Conservation (phyloP, 2,329 filamentous ascomycete genomes). For the Trichoderma simmonsii region DNA sequence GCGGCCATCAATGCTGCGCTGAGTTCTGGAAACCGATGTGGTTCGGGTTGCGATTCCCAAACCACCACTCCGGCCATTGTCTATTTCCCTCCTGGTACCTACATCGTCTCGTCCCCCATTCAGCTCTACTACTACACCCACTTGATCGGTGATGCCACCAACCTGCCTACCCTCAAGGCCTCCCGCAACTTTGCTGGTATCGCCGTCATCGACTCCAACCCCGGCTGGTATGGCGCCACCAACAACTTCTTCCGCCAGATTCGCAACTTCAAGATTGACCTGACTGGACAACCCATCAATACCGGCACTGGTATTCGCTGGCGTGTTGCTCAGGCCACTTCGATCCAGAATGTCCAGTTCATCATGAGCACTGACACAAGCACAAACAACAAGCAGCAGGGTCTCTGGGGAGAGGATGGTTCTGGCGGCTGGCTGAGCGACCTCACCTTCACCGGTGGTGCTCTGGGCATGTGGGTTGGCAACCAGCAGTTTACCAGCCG, state of each 20-base stretch:
- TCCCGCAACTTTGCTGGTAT: conserved; percentile 72
- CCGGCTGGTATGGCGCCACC: conserved; percentile 83
- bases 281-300: conserved; percentile 60
- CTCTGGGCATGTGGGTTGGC: conserved; percentile 73
- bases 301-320: conserved; percentile 73
- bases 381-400: conserved; percentile 65
- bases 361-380: conserved; percentile 69
- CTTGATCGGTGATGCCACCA: conserved; percentile 75
- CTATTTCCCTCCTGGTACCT: conserved; percentile 89
- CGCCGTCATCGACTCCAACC: conserved; percentile 84
- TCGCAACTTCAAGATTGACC: conserved; percentile 77
- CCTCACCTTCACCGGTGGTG: conserved; percentile 78
- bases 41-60: conserved; percentile 73
- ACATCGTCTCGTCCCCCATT: conserved; percentile 75
- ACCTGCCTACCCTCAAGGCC: conserved; percentile 73
- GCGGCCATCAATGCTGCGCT: conserved; percentile 84
- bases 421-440: conserved; percentile 83
- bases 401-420: conserved; percentile 82
- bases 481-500: conserved; percentile 86
- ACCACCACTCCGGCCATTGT: conserved; percentile 83
- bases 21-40: conserved; percentile 74
- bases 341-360: conserved; percentile 77
- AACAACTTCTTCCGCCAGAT: conserved; percentile 82
- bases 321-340: conserved; percentile 82
- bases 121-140: conserved; percentile 91